A percentile compares a stretch with the other conserved stretches of the same genome.
These are phyloP conservation scores for Vigna trinervia DNA, from an alignment of 306 rosid species.

Conservation along the genomic window DNA sequence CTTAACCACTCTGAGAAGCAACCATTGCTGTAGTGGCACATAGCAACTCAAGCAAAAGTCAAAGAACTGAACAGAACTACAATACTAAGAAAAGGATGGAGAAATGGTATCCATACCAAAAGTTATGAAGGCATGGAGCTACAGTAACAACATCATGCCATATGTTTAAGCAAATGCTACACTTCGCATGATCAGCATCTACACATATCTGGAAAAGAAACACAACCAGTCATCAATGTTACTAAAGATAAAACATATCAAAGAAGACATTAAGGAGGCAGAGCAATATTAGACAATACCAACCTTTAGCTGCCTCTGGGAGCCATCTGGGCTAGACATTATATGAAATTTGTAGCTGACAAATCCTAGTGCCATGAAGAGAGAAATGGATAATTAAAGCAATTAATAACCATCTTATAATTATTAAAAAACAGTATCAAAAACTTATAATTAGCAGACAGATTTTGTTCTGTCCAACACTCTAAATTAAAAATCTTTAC, in stretches of 20 bases:
- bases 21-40: slow-evolving; percentile 72
- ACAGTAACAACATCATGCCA: slow-evolving; percentile 94
- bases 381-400: slow-evolving; percentile 20
- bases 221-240: slow-evolving; percentile 39
- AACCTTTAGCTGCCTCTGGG: slow-evolving; percentile 65
- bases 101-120: slow-evolving; percentile 64
- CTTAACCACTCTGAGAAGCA: slow-evolving; percentile 96
- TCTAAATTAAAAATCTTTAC: neutral
- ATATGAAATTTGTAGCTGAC: slow-evolving; percentile 67
- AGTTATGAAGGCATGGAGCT: slow-evolving; percentile 94
- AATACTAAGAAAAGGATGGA: slow-evolving; percentile 3
- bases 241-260: slow-evolving; percentile 14
- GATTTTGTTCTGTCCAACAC: slow-evolving; percentile 21
- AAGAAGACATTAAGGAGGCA: slow-evolving; percentile 25
- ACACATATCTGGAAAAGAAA: slow-evolving; percentile 66
- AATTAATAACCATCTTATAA: slow-evolving; percentile 32
- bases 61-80: slow-evolving; percentile 35
- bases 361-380: slow-evolving; percentile 56
- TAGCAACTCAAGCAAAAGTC: slow-evolving; percentile 39
- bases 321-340: slow-evolving; percentile 57
- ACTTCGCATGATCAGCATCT: slow-evolving; percentile 83
- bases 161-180: slow-evolving; percentile 90
- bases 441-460: slow-evolving; percentile 30
- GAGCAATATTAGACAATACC: slow-evolving; percentile 19
- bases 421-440: slow-evolving; percentile 21